phyloP scores from a whole-genome alignment of 768 basidiomycete species.

The Trichaptum fuscoviolaceum region DNA sequence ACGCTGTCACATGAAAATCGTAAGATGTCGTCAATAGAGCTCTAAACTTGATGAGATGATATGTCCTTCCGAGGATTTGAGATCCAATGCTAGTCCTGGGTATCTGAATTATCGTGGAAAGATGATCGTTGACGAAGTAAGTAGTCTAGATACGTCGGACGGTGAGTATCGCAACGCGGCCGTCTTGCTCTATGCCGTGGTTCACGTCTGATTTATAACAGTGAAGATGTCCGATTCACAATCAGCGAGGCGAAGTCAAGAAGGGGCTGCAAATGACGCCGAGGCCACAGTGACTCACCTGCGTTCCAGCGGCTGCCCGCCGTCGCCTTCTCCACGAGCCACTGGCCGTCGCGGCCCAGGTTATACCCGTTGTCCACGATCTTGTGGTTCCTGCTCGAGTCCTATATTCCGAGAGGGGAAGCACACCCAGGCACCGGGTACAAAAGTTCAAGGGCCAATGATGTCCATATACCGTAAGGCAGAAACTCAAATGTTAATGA shows the following conservation, averaged over 20 bases:
- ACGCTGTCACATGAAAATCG: background rate
- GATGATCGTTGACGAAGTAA: background rate
- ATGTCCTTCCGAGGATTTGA: background rate
- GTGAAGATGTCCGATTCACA: background rate
- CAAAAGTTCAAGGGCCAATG: slow-evolving; percentile 1
- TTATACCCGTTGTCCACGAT: slow-evolving; percentile 81
- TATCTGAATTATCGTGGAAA: background rate
- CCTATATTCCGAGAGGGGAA: slow-evolving; percentile 21
- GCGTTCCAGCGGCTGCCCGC: slow-evolving; percentile 57
- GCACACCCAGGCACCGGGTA: slow-evolving; percentile 6
- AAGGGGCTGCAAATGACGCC: background rate
- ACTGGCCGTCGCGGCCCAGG: slow-evolving; percentile 73
- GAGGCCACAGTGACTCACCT: slow-evolving; percentile 40
- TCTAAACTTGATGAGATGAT: background rate
- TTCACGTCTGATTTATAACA: slow-evolving; percentile 52
- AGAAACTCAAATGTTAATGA: background rate
- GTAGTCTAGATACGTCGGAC: slow-evolving; percentile 41
- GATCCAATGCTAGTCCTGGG: background rate
- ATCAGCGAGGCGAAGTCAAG: background rate
- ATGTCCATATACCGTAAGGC: background rate
- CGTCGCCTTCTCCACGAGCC: slow-evolving; percentile 62
- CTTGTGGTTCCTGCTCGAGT: slow-evolving; percentile 61
- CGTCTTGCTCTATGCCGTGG: slow-evolving; percentile 79
- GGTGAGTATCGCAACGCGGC: slow-evolving; percentile 73
- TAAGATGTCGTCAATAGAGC: background rate